Percentiles rank a stretch among this genome's conserved stretches.
These are phyloP conservation scores for Torulaspora franciscae DNA, from an alignment of 805 yeast species.

Conservation along the genomic window DNA sequence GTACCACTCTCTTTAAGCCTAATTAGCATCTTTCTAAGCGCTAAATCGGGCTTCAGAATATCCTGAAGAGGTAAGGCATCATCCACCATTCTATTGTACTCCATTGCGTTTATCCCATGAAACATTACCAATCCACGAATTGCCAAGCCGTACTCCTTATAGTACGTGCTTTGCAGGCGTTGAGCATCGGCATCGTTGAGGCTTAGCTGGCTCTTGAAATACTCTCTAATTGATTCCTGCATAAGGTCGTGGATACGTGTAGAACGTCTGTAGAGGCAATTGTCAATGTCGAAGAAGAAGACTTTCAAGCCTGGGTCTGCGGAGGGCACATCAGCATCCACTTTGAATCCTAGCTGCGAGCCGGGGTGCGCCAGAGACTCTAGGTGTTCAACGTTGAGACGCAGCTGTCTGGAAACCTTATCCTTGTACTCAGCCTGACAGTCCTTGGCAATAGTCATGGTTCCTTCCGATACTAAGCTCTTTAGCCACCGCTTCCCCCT, in stretches of 20 bases:
- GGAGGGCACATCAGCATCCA: constrained; percentile 26
- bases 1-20: constrained; percentile 42
- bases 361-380: constrained; percentile 36
- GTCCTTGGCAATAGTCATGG: constrained; percentile 18
- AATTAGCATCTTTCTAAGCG: constrained; percentile 49
- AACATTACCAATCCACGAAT: constrained; percentile 73
- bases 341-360: constrained; percentile 29
- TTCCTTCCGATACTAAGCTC: background rate
- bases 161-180: constrained; percentile 65
- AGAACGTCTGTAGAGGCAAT: constrained; percentile 76
- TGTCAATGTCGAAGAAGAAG: constrained; percentile 91
- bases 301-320: constrained; percentile 34
- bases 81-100: constrained; percentile 83
- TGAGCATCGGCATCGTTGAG: constrained; percentile 71
- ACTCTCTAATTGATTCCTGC: constrained; percentile 80
- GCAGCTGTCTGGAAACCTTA: constrained; percentile 26
- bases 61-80: constrained; percentile 84
- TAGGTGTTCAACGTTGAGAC: constrained; percentile 32
- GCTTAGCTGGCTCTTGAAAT: constrained; percentile 60
- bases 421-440: constrained; percentile 16
- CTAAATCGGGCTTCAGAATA: constrained; percentile 60
- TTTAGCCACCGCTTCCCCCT: background rate
- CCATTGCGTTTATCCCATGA: constrained; percentile 76
- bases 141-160: constrained; percentile 85
- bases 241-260: constrained; percentile 77